phyloP scores from a whole-genome alignment of 2,329 filamentous ascomycete species.

The Mariannaea sp. region DNA sequence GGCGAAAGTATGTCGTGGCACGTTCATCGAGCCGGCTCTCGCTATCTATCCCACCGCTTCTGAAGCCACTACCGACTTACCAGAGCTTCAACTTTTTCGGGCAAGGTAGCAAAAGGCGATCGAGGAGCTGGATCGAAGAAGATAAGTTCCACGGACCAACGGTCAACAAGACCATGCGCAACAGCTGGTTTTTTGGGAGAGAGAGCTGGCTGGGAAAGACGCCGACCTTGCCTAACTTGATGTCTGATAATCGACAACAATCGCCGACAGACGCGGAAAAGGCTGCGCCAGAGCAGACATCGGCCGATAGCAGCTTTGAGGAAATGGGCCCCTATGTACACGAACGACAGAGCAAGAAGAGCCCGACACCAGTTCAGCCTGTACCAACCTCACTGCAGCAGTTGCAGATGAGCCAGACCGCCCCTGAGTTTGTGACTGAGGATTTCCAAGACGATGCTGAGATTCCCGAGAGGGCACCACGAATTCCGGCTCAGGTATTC shows the following conservation, averaged over 20 bases:
- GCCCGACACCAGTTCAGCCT: neutral
- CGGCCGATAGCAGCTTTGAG: slow-evolving; percentile 13
- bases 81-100: slow-evolving; percentile 39
- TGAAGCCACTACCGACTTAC: slow-evolving; percentile 44
- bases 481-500: slow-evolving; percentile 25
- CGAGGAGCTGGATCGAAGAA: slow-evolving; percentile 54
- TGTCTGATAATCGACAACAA: slow-evolving; percentile 26
- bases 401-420: slow-evolving; percentile 30
- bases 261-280: slow-evolving; percentile 27
- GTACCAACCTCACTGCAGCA: neutral
- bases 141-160: slow-evolving; percentile 56
- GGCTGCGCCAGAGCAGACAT: neutral
- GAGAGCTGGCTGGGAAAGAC: slow-evolving; percentile 43
- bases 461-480: slow-evolving; percentile 13
- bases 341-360: slow-evolving; percentile 24
- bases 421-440: slow-evolving; percentile 25
- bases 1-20: slow-evolving; percentile 37
- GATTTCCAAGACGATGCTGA: slow-evolving; percentile 21
- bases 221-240: slow-evolving; percentile 45
- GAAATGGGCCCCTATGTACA: slow-evolving; percentile 21
- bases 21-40: slow-evolving; percentile 41
- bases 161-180: slow-evolving; percentile 40
- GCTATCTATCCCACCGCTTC: slow-evolving; percentile 37
- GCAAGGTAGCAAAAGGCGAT: slow-evolving; percentile 35
- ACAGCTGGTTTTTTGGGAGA: slow-evolving; percentile 39